Evolutionary conservation across 1,139 yeast species (phyloP).

Genomic region (Saccharomyces hybrid): DNA sequence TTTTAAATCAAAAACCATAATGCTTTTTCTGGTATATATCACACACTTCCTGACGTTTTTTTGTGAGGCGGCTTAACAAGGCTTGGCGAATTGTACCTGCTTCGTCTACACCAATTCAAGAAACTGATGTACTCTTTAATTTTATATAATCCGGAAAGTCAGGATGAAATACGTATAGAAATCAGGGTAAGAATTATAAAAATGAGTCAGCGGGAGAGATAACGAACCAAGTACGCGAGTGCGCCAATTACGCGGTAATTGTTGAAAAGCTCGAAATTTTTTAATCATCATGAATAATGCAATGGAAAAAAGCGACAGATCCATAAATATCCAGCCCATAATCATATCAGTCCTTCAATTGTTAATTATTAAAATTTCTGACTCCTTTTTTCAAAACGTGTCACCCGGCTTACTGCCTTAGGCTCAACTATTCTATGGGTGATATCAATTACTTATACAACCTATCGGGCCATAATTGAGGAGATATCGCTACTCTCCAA

Average conservation of each 20-base stretch:
- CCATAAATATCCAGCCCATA: background rate
- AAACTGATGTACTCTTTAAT: background rate
- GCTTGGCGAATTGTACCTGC: background rate
- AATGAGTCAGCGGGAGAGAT: background rate
- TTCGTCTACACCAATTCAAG: background rate
- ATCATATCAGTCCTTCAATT: background rate
- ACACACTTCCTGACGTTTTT: background rate
- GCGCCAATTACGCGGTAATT: background rate
- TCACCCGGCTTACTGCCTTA: background rate
- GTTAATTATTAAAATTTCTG: background rate
- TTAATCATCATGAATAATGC: background rate
- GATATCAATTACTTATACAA: background rate
- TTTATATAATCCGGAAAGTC: background rate
- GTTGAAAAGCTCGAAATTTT: background rate
- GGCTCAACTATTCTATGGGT: background rate
- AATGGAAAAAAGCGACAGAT: background rate
- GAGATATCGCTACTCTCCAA: background rate
- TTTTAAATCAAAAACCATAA: constrained; percentile 24
- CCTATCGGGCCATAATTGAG: background rate
- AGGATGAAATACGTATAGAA: background rate
- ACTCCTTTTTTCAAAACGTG: background rate
- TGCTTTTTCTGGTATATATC: background rate
- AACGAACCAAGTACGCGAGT: background rate
- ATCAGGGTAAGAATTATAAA: background rate
- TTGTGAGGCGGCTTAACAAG: background rate